Evolutionary conservation across 768 basidiomycete genomes (phyloP).

Genomic region (Hypholoma fasciculare): DNA sequence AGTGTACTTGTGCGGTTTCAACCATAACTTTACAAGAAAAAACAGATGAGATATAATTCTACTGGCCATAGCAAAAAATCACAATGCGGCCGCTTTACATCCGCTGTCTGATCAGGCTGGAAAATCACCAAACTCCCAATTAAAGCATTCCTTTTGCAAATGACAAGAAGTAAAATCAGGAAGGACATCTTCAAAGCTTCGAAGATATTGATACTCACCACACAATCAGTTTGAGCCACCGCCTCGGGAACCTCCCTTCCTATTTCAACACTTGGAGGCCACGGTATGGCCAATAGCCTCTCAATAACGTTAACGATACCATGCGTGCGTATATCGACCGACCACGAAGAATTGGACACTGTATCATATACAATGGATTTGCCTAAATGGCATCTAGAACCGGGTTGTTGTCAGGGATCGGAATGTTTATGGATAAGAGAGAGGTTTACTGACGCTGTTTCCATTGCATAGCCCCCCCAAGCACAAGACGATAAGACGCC

Average conservation of each 20-base stretch:
- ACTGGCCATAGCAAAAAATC: too few species aligned
- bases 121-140: slow-evolving; percentile 65
- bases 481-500: slow-evolving; percentile 82
- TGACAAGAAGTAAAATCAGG: neutral
- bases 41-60: too few species aligned
- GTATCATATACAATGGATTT: slow-evolving; percentile 90
- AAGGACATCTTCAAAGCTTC: neutral
- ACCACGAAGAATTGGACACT: slow-evolving; percentile 82
- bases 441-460: slow-evolving; percentile 52
- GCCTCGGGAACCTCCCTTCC: slow-evolving; percentile 66
- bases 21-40: too few species aligned
- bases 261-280: slow-evolving; percentile 61
- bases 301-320: slow-evolving; percentile 81
- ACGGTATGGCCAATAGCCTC: slow-evolving; percentile 65
- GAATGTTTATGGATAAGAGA: neutral
- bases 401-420: neutral
- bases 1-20: too few species aligned
- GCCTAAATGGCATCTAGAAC: slow-evolving; percentile 78
- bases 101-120: neutral
- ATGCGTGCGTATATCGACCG: slow-evolving; percentile 80
- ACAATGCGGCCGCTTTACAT: too few species aligned
- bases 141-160: slow-evolving; percentile 60
- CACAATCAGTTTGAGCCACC: slow-evolving; percentile 60
- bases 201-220: slow-evolving; percentile 45
- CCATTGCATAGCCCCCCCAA: slow-evolving; percentile 87